These are phyloP conservation scores for Penicillium sp. DNA, from an alignment of 2,329 filamentous ascomycete genomes.

Conservation along the genomic window DNA sequence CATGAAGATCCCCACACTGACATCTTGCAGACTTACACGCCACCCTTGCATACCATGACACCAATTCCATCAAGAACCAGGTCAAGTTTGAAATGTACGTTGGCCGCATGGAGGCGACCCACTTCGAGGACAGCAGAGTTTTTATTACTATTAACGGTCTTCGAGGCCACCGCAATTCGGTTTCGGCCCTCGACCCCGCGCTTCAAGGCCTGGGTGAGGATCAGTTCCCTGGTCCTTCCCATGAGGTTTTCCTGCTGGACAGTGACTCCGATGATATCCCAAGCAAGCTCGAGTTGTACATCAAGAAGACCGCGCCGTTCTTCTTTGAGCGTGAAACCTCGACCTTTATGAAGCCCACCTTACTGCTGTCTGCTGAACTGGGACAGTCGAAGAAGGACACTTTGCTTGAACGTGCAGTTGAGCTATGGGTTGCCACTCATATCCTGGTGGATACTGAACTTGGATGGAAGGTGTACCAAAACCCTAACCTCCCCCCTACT, in stretches of 20 bases:
- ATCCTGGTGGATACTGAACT: slow-evolving; percentile 53
- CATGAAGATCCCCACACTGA: slow-evolving; percentile 16
- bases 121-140: slow-evolving; percentile 54
- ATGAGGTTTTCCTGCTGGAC: slow-evolving; percentile 51
- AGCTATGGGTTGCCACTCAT: slow-evolving; percentile 58
- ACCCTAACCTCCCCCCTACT: slow-evolving; percentile 41
- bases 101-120: slow-evolving; percentile 55
- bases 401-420: slow-evolving; percentile 49
- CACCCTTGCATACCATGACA: slow-evolving; percentile 53
- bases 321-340: slow-evolving; percentile 53
- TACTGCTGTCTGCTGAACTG: slow-evolving; percentile 42
- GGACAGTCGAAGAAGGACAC: slow-evolving; percentile 36
- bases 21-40: slow-evolving; percentile 46
- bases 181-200: slow-evolving; percentile 41
- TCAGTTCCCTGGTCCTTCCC: slow-evolving; percentile 37
- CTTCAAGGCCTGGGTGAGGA: slow-evolving; percentile 43
- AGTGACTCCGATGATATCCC: slow-evolving; percentile 51
- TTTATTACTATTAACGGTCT: slow-evolving; percentile 50
- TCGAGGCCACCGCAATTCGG: slow-evolving; percentile 38
- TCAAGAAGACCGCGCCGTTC: slow-evolving; percentile 48
- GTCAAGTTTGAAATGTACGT: slow-evolving; percentile 49
- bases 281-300: slow-evolving; percentile 55
- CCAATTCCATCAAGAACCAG: slow-evolving; percentile 50
- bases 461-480: slow-evolving; percentile 51
- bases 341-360: slow-evolving; percentile 52